phyloP scores from a whole-genome alignment of 192 early-diverging fungal species.

The Coemansia sp. region DNA sequence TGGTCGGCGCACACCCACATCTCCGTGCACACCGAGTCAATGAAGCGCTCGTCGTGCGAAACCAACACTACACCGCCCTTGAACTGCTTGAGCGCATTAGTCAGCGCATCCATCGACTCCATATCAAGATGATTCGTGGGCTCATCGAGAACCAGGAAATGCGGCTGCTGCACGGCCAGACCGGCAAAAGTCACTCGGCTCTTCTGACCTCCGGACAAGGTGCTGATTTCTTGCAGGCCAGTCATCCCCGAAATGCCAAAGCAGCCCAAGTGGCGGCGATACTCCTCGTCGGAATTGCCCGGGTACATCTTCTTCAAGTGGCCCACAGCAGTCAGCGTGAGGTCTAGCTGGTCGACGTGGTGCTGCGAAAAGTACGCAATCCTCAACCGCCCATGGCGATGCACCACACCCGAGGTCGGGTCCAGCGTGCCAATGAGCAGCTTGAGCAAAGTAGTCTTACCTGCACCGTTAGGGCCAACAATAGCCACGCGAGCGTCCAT shows the following conservation, averaged over 20 bases:
- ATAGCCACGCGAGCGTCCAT: constrained; percentile 98
- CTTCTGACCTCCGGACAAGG: constrained; percentile 97
- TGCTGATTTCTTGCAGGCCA: constrained; percentile 90
- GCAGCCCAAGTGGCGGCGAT: constrained; percentile 86
- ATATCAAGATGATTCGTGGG: constrained; percentile 92
- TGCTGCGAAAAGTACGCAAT: constrained; percentile 97
- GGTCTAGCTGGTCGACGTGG: constrained; percentile 95
- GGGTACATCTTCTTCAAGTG: constrained; percentile 88
- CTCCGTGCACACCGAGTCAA: constrained; percentile 78
- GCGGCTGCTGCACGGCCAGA: constrained; percentile 81
- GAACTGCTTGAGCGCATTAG: constrained; percentile 80
- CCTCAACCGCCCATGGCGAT: constrained; percentile 90
- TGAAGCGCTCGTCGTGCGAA: constrained; percentile 97
- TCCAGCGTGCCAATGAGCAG: constrained; percentile 83
- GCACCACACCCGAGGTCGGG: constrained; percentile 74
- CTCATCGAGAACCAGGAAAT: constrained; percentile 97
- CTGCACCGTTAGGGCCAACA: constrained; percentile 98
- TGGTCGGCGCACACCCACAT: constrained; percentile 92
- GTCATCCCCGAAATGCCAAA: constrained; percentile 98
- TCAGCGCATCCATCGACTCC: constrained; percentile 93
- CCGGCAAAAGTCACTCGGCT: constrained; percentile 94
- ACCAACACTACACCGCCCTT: constrained; percentile 95
- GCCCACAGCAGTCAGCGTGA: constrained; percentile 78
- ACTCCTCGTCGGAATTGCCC: constrained; percentile 92
- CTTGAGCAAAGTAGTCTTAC: constrained; percentile 96